Evolutionary conservation across 192 early-diverging fungal species (phyloP).

Genomic region (Podochytrium sp.): DNA sequence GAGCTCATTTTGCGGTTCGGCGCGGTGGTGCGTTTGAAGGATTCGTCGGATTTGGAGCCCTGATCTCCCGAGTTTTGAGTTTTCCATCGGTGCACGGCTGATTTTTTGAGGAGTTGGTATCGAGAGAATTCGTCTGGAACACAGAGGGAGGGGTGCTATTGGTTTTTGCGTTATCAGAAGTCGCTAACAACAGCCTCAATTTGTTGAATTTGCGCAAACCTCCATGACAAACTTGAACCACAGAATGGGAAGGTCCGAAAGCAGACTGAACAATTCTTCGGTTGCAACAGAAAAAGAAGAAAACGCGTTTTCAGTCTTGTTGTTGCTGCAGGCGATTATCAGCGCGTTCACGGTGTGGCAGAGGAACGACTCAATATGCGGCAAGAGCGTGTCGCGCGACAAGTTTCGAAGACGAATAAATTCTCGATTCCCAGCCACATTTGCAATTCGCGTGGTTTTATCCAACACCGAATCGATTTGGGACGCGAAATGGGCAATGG

Average conservation of each 20-base stretch:
- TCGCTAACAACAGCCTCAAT: no score
- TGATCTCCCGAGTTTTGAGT: neutral
- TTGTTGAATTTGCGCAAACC: no score
- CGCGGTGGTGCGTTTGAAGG: neutral
- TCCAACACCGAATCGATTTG: slow-evolving; percentile 25
- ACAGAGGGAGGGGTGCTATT: slow-evolving; percentile 34
- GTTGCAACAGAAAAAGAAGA: neutral
- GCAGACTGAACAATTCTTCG: neutral
- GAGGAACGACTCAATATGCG: slow-evolving; percentile 6
- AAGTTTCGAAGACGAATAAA: neutral
- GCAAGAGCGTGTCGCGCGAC: neutral
- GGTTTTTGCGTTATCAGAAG: no score
- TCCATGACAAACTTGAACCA: slow-evolving; percentile 35
- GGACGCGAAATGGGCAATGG: slow-evolving; percentile 24
- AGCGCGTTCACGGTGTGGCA: slow-evolving; percentile 12
- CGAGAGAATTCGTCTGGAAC: slow-evolving; percentile 44
- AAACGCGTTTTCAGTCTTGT: neutral
- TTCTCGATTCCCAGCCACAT: neutral
- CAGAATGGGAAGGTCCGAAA: slow-evolving; percentile 6
- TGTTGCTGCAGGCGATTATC: neutral
- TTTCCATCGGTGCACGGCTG: slow-evolving; percentile 29
- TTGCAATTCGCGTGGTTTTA: neutral
- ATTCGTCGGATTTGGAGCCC: neutral
- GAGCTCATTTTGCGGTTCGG: neutral
- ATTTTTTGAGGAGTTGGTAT: slow-evolving; percentile 46